Base-by-base conservation (phyloP, 2,329 filamentous ascomycete species). In the Epichloe aotearoae region DNA sequence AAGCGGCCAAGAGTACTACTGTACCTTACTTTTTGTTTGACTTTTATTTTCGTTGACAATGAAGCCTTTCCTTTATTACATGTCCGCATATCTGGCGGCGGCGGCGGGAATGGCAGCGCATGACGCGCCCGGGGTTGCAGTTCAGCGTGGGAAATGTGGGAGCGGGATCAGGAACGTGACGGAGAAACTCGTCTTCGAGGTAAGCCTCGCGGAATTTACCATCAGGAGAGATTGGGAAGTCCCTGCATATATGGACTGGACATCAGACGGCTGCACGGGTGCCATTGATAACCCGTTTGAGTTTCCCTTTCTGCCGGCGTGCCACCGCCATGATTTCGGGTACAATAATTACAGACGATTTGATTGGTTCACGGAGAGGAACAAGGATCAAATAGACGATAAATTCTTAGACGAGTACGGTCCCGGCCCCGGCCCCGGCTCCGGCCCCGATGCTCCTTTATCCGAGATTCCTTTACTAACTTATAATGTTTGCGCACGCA, bases 321-420 rank as follows among this genome's bases (percentile, higher is more conserved):
- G 74, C 64, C 60, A 73, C 52, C 73, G 77, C 4, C 77, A 80
- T 53, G 77, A 80, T 56, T 80, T 80, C 58, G 75, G 75, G 1
- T 76, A 77, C 59, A 62, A 68, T 14, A 80, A 80, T 47, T 2
- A 74, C 78, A 56, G 61, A 50, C 2, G 68, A 75, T 2, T 76
- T 77, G 59, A 69, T 64, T 4, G 39, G 8, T 49, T 49, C 15
- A 43, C 14, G 1, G 11, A 43, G 59, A 63, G 4, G 59, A 55
- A 7, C 62, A 61, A 47, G 73, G 72, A 57, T 47, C 59, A 14
- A 60, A 54, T 6, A 73, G 76, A 80, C 47, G 56, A 62, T 42
- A 71, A 74, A 14, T 78, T 80, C 58, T 69, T 67, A 55, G 55
- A 39, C 0, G 72, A 75, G 68, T 71, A 47, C 47, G 46, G 66